Evolutionary conservation across 108 stramenopile species (phyloP).

Genomic region (Nitzschia inconspicua): DNA sequence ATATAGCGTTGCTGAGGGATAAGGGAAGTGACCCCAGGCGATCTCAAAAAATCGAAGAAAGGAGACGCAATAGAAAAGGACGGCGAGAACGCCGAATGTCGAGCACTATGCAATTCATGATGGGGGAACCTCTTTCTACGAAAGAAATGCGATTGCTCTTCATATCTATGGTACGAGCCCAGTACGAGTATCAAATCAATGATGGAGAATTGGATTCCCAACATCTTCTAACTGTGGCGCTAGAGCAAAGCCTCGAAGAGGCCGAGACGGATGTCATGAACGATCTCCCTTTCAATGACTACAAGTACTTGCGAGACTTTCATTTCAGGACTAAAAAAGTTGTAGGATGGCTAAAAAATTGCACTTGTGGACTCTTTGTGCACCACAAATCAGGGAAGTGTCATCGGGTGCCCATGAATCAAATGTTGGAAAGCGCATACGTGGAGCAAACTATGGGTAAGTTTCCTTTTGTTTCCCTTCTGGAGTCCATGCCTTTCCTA

Average conservation of each 20-base stretch:
- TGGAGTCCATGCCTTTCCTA: conserved; percentile 34
- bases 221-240: conserved; percentile 37
- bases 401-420: neutral
- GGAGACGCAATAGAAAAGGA: no score
- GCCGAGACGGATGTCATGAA: conserved; percentile 40
- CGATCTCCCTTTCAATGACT: conserved; percentile 40
- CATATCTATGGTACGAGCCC: conserved; percentile 41
- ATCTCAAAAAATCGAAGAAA: conserved; percentile 5
- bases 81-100: neutral
- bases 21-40: no score
- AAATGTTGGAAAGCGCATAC: no score
- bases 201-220: conserved; percentile 46
- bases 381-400: neutral
- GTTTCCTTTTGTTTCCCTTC: neutral
- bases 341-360: neutral
- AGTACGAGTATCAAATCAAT: conserved; percentile 44
- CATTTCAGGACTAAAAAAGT: conserved; percentile 6
- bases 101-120: conserved; percentile 27
- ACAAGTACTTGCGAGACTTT: conserved; percentile 18
- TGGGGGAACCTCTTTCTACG: conserved; percentile 22
- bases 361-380: neutral
- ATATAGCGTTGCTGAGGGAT: no score
- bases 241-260: conserved; percentile 51
- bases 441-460: no score
- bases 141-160: conserved; percentile 40